These are phyloP conservation scores for Fomitopsis pulvina DNA, from an alignment of 768 basidiomycete genomes.

Conservation along the genomic window DNA sequence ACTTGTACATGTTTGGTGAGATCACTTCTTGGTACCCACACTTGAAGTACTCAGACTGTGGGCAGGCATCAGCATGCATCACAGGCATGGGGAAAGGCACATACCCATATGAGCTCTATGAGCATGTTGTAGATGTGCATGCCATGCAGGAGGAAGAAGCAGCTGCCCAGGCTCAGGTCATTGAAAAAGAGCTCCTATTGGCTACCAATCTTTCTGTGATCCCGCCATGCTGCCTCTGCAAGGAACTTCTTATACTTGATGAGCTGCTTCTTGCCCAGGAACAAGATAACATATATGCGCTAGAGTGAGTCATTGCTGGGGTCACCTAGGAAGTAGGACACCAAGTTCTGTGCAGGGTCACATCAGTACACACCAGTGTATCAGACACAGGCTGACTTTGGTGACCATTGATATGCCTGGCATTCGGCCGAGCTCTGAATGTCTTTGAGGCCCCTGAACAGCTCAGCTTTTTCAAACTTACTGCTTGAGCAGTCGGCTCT, in stretches of 20 bases:
- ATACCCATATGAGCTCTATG: slow-evolving; percentile 81
- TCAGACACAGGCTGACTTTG: slow-evolving; percentile 55
- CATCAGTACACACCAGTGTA: slow-evolving; percentile 2
- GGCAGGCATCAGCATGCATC: background rate
- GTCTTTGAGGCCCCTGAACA: too few species aligned
- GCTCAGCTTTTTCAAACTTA: too few species aligned
- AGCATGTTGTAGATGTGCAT: slow-evolving; percentile 94
- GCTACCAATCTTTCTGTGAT: slow-evolving; percentile 94
- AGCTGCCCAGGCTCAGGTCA: slow-evolving; percentile 89
- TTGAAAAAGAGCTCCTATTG: slow-evolving; percentile 99
- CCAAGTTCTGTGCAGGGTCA: slow-evolving; percentile 71
- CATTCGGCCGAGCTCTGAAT: too few species aligned
- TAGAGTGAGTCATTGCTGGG: slow-evolving; percentile 90
- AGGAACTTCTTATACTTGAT: slow-evolving; percentile 93
- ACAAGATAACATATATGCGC: slow-evolving; percentile 96
- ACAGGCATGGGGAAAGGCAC: slow-evolving; percentile 17
- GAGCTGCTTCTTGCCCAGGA: slow-evolving; percentile 95
- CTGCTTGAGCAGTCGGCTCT: too few species aligned
- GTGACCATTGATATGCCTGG: too few species aligned
- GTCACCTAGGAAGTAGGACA: slow-evolving; percentile 97
- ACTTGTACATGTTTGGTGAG: slow-evolving; percentile 95
- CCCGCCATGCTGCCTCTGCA: slow-evolving; percentile 95
- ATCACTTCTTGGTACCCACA: slow-evolving; percentile 98
- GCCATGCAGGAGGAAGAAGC: slow-evolving; percentile 96
- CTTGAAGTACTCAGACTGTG: slow-evolving; percentile 84